A percentile compares a stretch with the other conserved stretches of the same genome.
These are phyloP conservation scores for Dryas integrifolia DNA, from an alignment of 331 rosid genomes.

Conservation along the genomic window DNA sequence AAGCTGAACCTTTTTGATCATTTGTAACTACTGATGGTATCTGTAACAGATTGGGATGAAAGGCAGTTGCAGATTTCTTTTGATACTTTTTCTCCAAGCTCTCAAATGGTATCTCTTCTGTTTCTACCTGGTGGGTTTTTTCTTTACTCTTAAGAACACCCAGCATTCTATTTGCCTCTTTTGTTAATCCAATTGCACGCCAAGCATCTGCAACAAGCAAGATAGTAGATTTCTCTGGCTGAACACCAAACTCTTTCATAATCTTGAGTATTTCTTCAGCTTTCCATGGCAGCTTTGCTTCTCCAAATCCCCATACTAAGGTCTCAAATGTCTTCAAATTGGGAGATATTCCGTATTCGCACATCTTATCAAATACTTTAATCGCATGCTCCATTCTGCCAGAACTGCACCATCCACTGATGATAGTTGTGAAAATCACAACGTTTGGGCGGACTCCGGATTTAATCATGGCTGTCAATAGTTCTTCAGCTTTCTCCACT, in stretches of 20 bases:
- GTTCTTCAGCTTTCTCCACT: conserved; percentile 63
- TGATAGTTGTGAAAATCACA: conserved; percentile 62
- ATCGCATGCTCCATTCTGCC: conserved; percentile 64
- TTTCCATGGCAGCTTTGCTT: conserved; percentile 63
- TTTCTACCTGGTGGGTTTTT: conserved; percentile 17
- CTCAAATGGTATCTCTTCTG: conserved; percentile 29
- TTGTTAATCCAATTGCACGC: conserved; percentile 50
- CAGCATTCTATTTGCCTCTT: conserved; percentile 51
- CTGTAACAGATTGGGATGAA: conserved; percentile 40
- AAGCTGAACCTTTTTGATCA: conserved; percentile 44
- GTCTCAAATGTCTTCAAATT: conserved; percentile 77
- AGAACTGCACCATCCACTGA: conserved; percentile 70
- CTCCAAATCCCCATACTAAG: conserved; percentile 58
- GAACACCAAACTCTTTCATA: conserved; percentile 53
- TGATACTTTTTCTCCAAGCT: conserved; percentile 33
- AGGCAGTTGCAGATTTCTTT: conserved; percentile 38
- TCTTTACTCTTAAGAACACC: conserved; percentile 25
- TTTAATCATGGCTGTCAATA: conserved; percentile 42
- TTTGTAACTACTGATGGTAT: conserved; percentile 36
- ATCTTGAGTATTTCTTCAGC: conserved; percentile 61
- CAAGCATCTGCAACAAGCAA: conserved; percentile 64
- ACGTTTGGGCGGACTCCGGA: conserved; percentile 51
- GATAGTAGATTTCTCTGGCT: conserved; percentile 52
- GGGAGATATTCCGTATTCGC: conserved; percentile 53
- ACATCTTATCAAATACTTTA: conserved; percentile 54